Evolutionary conservation across 169 alveolate species (phyloP), one percentile per base, ranked within the genome.

Genomic region (Theileria luwenshuni): DNA sequence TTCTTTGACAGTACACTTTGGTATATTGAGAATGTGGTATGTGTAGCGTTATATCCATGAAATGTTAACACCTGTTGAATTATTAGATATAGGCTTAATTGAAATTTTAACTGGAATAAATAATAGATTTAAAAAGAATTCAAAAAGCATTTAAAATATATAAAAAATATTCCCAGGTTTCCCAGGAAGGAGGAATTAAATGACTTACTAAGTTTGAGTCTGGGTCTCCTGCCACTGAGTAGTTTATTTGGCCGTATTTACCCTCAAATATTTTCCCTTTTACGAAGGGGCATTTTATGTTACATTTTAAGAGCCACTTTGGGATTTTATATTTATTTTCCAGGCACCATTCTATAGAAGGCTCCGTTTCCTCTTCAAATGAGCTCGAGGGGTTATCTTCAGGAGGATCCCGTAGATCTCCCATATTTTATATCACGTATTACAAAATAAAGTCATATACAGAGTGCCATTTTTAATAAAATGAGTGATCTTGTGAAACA

Each of bases 11-110:
- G 47, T n/a, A 83, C 86, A 23, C 79, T 77, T 32, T 70, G 76
- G 38, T 77, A 83, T 27, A 77, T 83, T 28, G 81, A 76, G 69
- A 90, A 90, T 28, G 94, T 86, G 63, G 90, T 43, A 47, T 83
- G 88, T 17, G 90, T 65, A 5, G 92, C 94, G 67, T 85, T 90
- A 41, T 83, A 73, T 35, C 94, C 94, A 69, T 90, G 94, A 77
- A 90, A 90, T 0, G 92, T 90, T 27, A 90, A 68, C 2, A 81
- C 85, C 84, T 81, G 51, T 3, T 2, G 23, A n/a, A 60, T 32
- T 60, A 0, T 27, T 3, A 25, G 0, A 25, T 3, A 1, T 17
- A 51, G 15, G 7, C 1, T 51, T 0, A 17, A 51, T n/a, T n/a
- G n/a, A n/a, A n/a, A n/a, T n/a, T n/a, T n/a, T n/a, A n/a, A n/a